Conservation (phyloP, 768 basidiomycete genomes). For the Suillus bovinus region DNA sequence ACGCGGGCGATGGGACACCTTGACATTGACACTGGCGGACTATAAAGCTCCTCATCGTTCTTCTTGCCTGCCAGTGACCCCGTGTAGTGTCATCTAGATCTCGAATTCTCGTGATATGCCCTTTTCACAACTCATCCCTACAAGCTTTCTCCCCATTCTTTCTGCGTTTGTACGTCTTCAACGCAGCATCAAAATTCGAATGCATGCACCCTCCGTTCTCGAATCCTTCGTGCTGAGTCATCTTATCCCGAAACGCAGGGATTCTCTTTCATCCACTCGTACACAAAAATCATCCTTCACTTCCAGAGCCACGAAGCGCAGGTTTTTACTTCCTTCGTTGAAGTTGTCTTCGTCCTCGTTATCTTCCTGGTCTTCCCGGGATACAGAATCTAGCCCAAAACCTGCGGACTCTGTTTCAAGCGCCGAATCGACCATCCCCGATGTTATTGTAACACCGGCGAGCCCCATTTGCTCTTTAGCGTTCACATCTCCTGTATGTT, state of each 20-base stretch:
- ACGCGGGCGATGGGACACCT: neutral
- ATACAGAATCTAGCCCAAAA: neutral
- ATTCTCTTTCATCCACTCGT: neutral
- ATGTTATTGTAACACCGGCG: neutral
- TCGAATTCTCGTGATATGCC: neutral
- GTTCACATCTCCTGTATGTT: neutral
- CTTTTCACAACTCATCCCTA: neutral
- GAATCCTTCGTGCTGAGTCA: neutral
- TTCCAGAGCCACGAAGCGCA: neutral
- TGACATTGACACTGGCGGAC: neutral
- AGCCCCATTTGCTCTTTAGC: neutral
- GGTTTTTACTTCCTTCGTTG: neutral
- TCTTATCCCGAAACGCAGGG: neutral
- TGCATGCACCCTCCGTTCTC: neutral
- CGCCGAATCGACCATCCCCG: neutral
- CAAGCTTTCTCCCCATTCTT: neutral
- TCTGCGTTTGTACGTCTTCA: neutral
- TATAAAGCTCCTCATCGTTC: slow-evolving; percentile 5
- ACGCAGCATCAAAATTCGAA: neutral
- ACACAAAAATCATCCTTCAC: neutral
- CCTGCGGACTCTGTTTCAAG: neutral
- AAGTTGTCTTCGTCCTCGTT: neutral
- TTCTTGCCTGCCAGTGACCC: neutral
- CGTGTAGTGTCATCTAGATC: neutral
- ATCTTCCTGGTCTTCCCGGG: neutral